These are phyloP conservation scores for Nakazawaea anatomiae DNA, from an alignment of 805 yeast genomes.

Conservation along the genomic window DNA sequence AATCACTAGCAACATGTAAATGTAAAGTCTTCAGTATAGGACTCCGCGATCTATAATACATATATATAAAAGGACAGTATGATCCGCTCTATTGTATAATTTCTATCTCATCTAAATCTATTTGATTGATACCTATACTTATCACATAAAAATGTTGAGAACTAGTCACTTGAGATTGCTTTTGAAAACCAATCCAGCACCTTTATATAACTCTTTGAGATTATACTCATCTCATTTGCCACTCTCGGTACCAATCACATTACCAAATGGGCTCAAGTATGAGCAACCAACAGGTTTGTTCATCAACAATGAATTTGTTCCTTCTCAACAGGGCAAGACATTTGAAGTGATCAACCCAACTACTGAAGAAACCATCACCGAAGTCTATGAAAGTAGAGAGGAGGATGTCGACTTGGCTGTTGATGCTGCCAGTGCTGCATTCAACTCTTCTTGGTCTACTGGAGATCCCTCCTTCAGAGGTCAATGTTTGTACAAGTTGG, in stretches of 20 bases:
- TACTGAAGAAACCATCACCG: slow-evolving; percentile 63
- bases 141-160: slow-evolving; percentile 2
- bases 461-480: slow-evolving; percentile 67
- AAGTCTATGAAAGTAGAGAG: slow-evolving; percentile 67
- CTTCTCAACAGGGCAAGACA: slow-evolving; percentile 48
- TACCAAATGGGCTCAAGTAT: slow-evolving; percentile 24
- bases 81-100: not conserved
- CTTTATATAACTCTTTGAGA: slow-evolving; percentile 1
- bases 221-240: slow-evolving; percentile 6
- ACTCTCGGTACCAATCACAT: slow-evolving; percentile 19
- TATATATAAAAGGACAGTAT: not conserved
- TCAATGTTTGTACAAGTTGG: slow-evolving; percentile 58
- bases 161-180: not conserved
- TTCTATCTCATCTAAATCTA: not conserved
- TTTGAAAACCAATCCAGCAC: not conserved
- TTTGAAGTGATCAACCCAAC: slow-evolving; percentile 62
- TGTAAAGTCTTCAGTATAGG: no score
- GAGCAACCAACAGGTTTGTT: slow-evolving; percentile 50
- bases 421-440: slow-evolving; percentile 76
- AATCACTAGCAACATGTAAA: no score
- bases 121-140: not conserved
- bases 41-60: not conserved
- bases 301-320: slow-evolving; percentile 58
- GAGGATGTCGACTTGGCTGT: slow-evolving; percentile 86
- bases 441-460: slow-evolving; percentile 63